These are phyloP conservation scores for Parsonsia alboflavescens DNA, from an alignment of 257 asterid species.

Conservation along the genomic window DNA sequence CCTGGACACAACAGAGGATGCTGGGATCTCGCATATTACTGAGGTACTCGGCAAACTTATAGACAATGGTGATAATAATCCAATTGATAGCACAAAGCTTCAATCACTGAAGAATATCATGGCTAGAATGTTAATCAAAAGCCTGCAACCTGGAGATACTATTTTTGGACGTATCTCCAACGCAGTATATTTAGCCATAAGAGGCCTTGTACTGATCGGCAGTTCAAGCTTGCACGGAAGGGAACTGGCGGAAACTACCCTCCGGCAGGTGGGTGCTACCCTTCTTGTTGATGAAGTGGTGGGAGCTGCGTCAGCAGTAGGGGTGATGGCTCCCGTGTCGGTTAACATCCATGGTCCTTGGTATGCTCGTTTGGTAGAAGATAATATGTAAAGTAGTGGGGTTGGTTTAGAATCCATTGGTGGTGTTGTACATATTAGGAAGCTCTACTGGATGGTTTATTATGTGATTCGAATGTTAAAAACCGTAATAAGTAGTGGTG, in stretches of 20 bases:
- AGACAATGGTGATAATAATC: constrained; percentile 10
- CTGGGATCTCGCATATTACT: constrained; percentile 60
- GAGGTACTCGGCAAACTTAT: constrained; percentile 38
- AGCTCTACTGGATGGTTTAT: background rate
- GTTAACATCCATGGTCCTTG: constrained; percentile 75
- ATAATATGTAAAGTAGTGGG: constrained; percentile 23
- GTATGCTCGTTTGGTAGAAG: constrained; percentile 47
- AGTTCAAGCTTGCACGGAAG: constrained; percentile 51
- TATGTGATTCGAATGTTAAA: background rate
- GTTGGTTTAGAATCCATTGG: background rate
- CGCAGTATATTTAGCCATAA: constrained; percentile 50
- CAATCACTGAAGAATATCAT: constrained; percentile 53
- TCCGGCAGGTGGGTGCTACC: constrained; percentile 73
- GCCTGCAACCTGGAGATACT: constrained; percentile 74
- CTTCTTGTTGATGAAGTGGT: constrained; percentile 46
- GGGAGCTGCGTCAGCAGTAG: constrained; percentile 46
- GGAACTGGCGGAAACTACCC: constrained; percentile 52
- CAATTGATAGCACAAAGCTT: constrained; percentile 30
- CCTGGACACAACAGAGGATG: constrained; percentile 50
- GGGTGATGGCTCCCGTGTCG: constrained; percentile 51
- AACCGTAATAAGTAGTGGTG: too few relatives aligned
- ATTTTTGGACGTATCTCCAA: constrained; percentile 54
- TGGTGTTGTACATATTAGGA: constrained; percentile 19
- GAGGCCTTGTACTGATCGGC: constrained; percentile 57
- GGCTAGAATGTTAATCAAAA: constrained; percentile 75